Conservation (phyloP, 129 eudicot genomes). For the Helianthus tuberosus region DNA sequence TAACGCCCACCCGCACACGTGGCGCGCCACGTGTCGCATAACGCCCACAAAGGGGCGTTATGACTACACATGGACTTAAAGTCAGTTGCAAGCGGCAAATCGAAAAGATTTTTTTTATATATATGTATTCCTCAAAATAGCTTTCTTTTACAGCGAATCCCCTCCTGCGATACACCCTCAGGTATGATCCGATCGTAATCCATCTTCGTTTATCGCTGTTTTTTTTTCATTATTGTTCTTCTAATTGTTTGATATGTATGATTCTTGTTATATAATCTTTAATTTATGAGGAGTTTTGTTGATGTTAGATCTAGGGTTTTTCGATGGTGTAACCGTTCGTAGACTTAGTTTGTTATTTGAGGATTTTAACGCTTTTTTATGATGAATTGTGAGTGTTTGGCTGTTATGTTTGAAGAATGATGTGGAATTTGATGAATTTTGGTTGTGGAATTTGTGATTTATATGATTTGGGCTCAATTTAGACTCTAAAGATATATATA, state of each 20-base stretch:
- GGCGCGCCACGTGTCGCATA: too few relatives aligned
- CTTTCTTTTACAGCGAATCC: slow-evolving; percentile 14
- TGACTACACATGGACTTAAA: too few relatives aligned
- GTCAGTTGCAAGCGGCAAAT: slow-evolving; percentile 52
- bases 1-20: too few relatives aligned
- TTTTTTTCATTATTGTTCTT: neutral
- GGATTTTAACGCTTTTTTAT: neutral
- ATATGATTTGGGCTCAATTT: neutral
- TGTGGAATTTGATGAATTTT: neutral
- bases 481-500: neutral
- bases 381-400: slow-evolving; percentile 2
- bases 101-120: slow-evolving; percentile 4
- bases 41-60: too few relatives aligned
- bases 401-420: slow-evolving; percentile 11
- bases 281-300: neutral
- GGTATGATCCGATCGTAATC: slow-evolving; percentile 20
- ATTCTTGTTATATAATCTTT: neutral
- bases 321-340: neutral
- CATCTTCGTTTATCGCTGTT: neutral
- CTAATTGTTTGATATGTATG: neutral
- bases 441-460: neutral
- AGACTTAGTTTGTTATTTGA: neutral
- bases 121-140: neutral
- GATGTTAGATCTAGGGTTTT: slow-evolving; percentile 33
- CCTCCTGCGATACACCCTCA: slow-evolving; percentile 29